These are phyloP conservation scores for Dioscorea alata DNA, from an alignment of 106 monocot genomes.

Conservation along the genomic window DNA sequence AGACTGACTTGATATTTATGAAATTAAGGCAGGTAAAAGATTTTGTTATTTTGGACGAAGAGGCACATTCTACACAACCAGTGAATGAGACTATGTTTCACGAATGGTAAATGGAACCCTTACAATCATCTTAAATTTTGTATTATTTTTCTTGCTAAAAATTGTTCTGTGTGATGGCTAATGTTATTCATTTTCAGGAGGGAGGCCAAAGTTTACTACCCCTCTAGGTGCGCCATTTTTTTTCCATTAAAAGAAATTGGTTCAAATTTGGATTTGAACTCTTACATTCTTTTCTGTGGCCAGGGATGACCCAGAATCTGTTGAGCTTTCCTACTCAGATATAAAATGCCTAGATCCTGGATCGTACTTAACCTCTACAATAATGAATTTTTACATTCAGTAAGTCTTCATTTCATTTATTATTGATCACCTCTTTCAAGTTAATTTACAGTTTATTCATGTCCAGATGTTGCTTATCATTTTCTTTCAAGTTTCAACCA, in stretches of 20 bases:
- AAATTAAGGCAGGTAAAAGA: conserved; percentile 17
- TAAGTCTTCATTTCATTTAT: conserved; percentile 21
- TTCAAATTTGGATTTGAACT: neutral
- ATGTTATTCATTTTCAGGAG: conserved; percentile 34
- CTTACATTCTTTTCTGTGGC: conserved; percentile 6
- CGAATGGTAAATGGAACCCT: conserved; percentile 26
- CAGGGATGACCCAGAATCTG: conserved; percentile 70
- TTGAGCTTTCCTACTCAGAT: conserved; percentile 65
- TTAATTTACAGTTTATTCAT: neutral
- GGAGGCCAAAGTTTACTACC: conserved; percentile 64
- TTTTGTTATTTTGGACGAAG: conserved; percentile 50
- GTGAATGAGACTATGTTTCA: conserved; percentile 16
- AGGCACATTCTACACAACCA: conserved; percentile 9
- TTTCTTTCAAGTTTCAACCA: no score
- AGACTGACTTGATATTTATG: neutral
- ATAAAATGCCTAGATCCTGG: conserved; percentile 84
- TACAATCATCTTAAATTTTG: neutral
- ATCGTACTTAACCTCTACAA: conserved; percentile 65
- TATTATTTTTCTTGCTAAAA: neutral
- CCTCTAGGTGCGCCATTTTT: conserved; percentile 63
- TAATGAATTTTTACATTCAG: conserved; percentile 94
- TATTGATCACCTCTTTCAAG: neutral
- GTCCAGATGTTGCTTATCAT: no score
- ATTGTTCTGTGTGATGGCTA: neutral
- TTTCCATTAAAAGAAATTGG: neutral